phyloP scores from a whole-genome alignment of 139 green algal species.

The Deuterostichococcus epilithicus region DNA sequence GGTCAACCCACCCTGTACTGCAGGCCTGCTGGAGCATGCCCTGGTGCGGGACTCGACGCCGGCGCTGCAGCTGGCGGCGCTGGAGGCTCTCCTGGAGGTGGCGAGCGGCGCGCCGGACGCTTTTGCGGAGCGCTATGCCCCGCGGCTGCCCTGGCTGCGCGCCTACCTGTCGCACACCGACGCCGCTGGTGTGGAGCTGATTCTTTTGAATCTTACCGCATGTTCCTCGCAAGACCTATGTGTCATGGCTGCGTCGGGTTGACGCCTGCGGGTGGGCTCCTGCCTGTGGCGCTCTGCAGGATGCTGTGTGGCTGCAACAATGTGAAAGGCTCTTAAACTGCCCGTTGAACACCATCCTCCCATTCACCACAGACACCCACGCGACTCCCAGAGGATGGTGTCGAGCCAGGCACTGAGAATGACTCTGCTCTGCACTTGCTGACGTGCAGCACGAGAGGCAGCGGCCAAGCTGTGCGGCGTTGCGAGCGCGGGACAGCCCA shows the following conservation, averaged over 20 bases:
- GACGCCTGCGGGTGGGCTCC: no score
- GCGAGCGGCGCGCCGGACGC: background rate
- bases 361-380: no score
- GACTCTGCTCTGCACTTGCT: background rate
- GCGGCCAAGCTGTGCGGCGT: conserved; percentile 62
- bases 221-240: no score
- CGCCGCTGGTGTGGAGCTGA: conserved; percentile 4
- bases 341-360: no score
- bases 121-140: conserved; percentile 32
- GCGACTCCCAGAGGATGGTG: no score
- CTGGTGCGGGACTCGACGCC: conserved; percentile 30
- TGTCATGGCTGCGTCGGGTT: no score
- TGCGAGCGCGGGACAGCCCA: conserved; percentile 10
- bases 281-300: no score
- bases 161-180: conserved; percentile 52
- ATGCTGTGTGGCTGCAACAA: no score
- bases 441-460: conserved; percentile 27
- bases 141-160: conserved; percentile 46
- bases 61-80: conserved; percentile 45
- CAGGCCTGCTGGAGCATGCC: conserved; percentile 55
- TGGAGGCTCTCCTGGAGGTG: conserved; percentile 40
- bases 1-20: background rate
- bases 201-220: no score
- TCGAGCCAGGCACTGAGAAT: no score
- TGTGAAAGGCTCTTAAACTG: no score